These are phyloP conservation scores for Aspergillus tamarii DNA, from an alignment of 2,329 filamentous ascomycete genomes.

Conservation along the genomic window DNA sequence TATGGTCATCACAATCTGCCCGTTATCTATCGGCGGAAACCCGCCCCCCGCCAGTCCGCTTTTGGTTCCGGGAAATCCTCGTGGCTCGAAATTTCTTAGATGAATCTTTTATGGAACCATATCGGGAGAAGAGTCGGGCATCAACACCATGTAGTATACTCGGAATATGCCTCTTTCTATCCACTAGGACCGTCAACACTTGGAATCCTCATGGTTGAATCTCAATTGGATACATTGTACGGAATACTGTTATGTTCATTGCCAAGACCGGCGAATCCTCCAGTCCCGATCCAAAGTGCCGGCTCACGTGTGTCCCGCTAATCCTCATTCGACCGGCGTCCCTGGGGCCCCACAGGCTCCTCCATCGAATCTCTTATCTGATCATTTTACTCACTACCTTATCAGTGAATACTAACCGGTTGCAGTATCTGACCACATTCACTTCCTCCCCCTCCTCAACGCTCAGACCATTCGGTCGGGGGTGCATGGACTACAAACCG, in stretches of 20 bases:
- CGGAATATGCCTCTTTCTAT: neutral
- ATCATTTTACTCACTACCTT: slow-evolving; percentile 11
- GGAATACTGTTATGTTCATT: neutral
- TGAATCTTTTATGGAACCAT: neutral
- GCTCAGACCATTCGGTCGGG: neutral
- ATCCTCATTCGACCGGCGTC: neutral
- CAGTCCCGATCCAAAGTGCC: neutral
- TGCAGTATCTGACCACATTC: neutral
- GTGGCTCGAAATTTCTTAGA: neutral
- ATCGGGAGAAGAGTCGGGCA: neutral
- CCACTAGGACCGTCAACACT: neutral
- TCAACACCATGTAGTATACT: neutral
- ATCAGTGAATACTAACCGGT: neutral
- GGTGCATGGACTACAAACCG: neutral
- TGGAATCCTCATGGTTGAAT: neutral
- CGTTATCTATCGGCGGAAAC: slow-evolving; percentile 36
- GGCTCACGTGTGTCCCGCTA: neutral
- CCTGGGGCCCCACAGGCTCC: slow-evolving; percentile 7
- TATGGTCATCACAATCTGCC: slow-evolving; percentile 37
- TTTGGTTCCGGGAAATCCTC: slow-evolving; percentile 23
- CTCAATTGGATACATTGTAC: neutral
- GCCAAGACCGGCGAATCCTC: neutral
- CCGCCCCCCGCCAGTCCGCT: slow-evolving; percentile 19
- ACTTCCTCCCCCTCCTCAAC: neutral
- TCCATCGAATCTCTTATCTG: slow-evolving; percentile 12